Evolutionary conservation across 2,329 filamentous ascomycete species (phyloP), one percentile per base, ranked within the genome.

Genomic region (Pseudogymnoascus sp.): DNA sequence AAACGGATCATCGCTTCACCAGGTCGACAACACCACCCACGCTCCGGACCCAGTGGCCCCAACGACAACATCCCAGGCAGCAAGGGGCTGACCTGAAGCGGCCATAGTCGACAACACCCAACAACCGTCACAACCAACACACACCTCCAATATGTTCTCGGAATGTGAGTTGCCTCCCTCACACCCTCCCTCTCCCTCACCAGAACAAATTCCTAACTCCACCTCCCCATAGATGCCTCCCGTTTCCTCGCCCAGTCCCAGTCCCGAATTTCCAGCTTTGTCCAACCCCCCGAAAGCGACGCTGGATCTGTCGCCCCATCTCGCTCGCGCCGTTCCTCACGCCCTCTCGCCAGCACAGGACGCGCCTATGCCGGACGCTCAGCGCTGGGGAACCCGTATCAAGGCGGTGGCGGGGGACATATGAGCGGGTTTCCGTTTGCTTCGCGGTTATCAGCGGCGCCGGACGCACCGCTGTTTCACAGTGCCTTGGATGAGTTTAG

Each of bases 191-290:
- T 11, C 9, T 38, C 28, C 28, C 57, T 61, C 36, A 36, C 21
- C 8, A 33, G 3, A 33, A 36, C 13, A 21, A 42, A 2, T 17
- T 63, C 0, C 63, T 64, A 64, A 68, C 67, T 67, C 67, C 67
- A 60, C 38, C 61, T 59, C 62, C 60, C 63, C 62, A 62, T 73
- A 97, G 95, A 97, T 87, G 95, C 95, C 72, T 97, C 93, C 69
- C 89, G 88, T 70, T 99, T 99, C 76, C 86, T 99, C 71, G 91
- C 93, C 66, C 95, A 97, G 84, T 97, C 93, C 69, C 93, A 96
- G 80, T 96, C 93, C 66, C 88, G 91, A 67, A 81, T 97, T 71
- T 91, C 89, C 69, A 86, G 80, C 75, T 86, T 92, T 62, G 83
- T 80, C 77, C 84, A 88, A 74, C 77, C 83, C 65, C 85, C 85